Evolutionary conservation across 2,329 filamentous ascomycete genomes (phyloP).

Genomic region (Penicillium paneum): DNA sequence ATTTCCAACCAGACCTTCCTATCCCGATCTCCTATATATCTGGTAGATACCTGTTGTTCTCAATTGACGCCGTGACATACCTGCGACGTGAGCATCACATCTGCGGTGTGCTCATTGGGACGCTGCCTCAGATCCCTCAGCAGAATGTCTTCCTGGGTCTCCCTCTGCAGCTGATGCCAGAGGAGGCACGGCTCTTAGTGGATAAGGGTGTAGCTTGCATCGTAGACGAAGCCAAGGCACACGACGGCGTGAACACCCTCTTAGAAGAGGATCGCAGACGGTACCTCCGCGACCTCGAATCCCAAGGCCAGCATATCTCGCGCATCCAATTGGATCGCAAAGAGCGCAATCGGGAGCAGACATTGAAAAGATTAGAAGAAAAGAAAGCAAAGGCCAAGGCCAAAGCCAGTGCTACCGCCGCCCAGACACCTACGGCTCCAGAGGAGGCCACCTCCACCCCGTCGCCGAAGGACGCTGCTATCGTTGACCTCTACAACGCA

Average conservation of each 20-base stretch:
- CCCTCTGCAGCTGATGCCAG: slow-evolving; percentile 83
- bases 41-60: slow-evolving; percentile 84
- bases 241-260: slow-evolving; percentile 62
- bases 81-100: slow-evolving; percentile 78
- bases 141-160: slow-evolving; percentile 92
- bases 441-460: slow-evolving; percentile 6
- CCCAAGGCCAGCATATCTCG: slow-evolving; percentile 54
- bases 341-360: slow-evolving; percentile 50
- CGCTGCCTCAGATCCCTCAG: slow-evolving; percentile 85
- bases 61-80: slow-evolving; percentile 72
- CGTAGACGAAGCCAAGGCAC: slow-evolving; percentile 72
- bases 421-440: slow-evolving; percentile 1
- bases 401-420: slow-evolving; percentile 19
- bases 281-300: slow-evolving; percentile 58
- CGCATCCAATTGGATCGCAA: slow-evolving; percentile 47
- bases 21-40: slow-evolving; percentile 79
- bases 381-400: slow-evolving; percentile 28
- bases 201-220: slow-evolving; percentile 73
- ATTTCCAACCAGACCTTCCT: slow-evolving; percentile 47
- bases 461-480: slow-evolving; percentile 6
- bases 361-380: slow-evolving; percentile 49
- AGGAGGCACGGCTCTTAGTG: slow-evolving; percentile 80
- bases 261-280: slow-evolving; percentile 56
- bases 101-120: slow-evolving; percentile 80
- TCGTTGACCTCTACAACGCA: slow-evolving; percentile 27